Evolutionary conservation across 108 stramenopile genomes (phyloP), one percentile per base, ranked within the genome.

Genomic region (Epipyxis sp.): DNA sequence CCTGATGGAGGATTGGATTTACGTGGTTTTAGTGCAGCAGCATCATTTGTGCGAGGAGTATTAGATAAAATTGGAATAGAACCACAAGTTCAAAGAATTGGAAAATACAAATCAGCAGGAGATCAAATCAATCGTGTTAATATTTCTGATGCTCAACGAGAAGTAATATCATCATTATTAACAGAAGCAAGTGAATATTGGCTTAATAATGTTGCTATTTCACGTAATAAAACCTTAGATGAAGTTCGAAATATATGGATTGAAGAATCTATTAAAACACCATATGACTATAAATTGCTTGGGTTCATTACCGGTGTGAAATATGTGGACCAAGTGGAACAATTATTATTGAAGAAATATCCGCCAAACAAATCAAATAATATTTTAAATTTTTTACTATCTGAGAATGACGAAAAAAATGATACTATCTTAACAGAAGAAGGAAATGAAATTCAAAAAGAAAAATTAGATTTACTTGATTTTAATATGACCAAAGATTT

Each of bases 91-190:
- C 27, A 74, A 35, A 78, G 80, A 20, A 81, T 81, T 77, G 80
- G 80, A 13, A 79, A 81, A 25, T 81, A 79, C 45, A 81, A 81
- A 72, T 80, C 80, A 1, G 79, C 79, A 67, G 80, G 80, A 39
- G 80, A 81, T 39, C n/a, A 69, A 0, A 79, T 78, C 77, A 58
- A 74, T 0, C 65, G 80, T 25, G 76, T 76, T 34, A 59, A 74
- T 0, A 81, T 81, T 78, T 80, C 79, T 34, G 80, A 78, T 1
- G 80, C 80, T 35, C 80, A 81, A 46, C 72, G 79, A 34, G 80
- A 81, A 44, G 80, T 81, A n/a, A 69, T 74, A 37, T 71, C 39
- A n/a, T 76, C 39, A 72, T 72, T 81, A 32, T 74, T 81, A n/a
- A 39, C 29, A 39, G 37, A 78, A 0, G 69, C 76, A 1, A 79